These are phyloP conservation scores for Fusarium scirpi DNA, from an alignment of 2,329 filamentous ascomycete genomes.

Conservation along the genomic window DNA sequence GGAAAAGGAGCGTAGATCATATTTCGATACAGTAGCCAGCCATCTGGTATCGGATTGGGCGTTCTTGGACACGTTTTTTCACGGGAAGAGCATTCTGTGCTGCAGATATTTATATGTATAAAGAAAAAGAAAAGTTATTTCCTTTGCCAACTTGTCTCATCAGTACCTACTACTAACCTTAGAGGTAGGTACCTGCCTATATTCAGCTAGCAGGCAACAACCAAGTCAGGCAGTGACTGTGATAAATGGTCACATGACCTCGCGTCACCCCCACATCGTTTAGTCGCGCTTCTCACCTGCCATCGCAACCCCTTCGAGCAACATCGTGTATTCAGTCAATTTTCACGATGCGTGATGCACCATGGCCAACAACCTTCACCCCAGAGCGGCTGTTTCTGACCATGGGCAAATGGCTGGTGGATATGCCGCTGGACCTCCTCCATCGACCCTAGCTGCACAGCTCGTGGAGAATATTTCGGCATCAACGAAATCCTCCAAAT, in stretches of 20 bases:
- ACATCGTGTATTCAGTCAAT: constrained; percentile 8
- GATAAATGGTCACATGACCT: constrained; percentile 36
- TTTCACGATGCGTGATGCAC: constrained; percentile 43
- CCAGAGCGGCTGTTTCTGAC: constrained; percentile 35
- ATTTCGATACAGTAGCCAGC: background rate
- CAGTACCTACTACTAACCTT: background rate
- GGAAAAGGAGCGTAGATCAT: constrained; percentile 4
- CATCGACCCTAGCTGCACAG: constrained; percentile 89
- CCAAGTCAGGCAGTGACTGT: background rate
- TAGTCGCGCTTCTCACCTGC: constrained; percentile 34
- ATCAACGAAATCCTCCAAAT: constrained; percentile 69
- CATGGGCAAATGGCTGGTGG: constrained; percentile 35
- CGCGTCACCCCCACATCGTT: constrained; percentile 34
- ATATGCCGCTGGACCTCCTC: constrained; percentile 58
- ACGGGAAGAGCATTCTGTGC: background rate
- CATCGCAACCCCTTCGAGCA: constrained; percentile 2
- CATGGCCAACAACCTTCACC: constrained; percentile 48
- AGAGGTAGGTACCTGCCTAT: too few relatives aligned
- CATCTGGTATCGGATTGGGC: background rate
- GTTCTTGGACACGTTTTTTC: background rate
- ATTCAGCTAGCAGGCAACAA: too few relatives aligned
- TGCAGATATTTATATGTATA: background rate
- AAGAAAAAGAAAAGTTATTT: background rate
- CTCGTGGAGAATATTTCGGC: constrained; percentile 84
- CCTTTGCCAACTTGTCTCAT: background rate